These are phyloP conservation scores for Penicillium samsonianum DNA, from an alignment of 495 filamentous ascomycete genomes.

Conservation along the genomic window DNA sequence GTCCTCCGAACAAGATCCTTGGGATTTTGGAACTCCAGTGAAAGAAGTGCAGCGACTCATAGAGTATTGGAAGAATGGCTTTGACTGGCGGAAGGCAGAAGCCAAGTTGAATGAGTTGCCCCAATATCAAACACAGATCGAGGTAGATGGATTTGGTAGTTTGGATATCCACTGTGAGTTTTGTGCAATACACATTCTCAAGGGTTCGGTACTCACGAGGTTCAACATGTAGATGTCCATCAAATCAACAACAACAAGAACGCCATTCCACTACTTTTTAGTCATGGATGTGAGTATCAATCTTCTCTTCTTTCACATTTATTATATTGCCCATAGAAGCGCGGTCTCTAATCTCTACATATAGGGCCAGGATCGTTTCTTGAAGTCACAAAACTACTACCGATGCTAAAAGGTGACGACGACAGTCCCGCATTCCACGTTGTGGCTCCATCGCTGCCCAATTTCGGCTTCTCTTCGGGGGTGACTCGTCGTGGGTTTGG, in stretches of 20 bases:
- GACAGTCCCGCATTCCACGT: conserved; percentile 41
- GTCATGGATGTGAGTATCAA: conserved; percentile 42
- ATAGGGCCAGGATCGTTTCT: conserved; percentile 43
- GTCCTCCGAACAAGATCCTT: conserved; percentile 35
- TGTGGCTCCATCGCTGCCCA: conserved; percentile 47
- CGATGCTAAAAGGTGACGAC: conserved; percentile 27
- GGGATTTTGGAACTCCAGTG: conserved; percentile 43
- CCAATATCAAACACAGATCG: conserved; percentile 41
- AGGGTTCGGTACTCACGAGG: not conserved
- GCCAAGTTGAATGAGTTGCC: conserved; percentile 45
- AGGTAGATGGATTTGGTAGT: conserved; percentile 42
- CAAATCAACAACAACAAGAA: conserved; percentile 32
- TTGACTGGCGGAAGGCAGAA: conserved; percentile 48
- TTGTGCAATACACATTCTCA: not conserved
- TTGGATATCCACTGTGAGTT: conserved; percentile 44
- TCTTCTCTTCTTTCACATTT: not conserved
- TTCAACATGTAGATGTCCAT: conserved; percentile 36
- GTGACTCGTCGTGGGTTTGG: conserved; percentile 51
- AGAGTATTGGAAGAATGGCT: conserved; percentile 41
- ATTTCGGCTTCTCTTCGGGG: conserved; percentile 44
- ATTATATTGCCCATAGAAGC: not conserved
- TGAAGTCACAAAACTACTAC: conserved; percentile 40
- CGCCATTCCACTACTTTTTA: conserved; percentile 48
- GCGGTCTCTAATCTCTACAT: not conserved
- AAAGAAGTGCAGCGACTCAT: conserved; percentile 40